Percentiles rank a stretch among this genome's conserved stretches.
Evolutionary conservation across 345 rosid genomes (phyloP).

Genomic region (Eucalyptus microcorys): DNA sequence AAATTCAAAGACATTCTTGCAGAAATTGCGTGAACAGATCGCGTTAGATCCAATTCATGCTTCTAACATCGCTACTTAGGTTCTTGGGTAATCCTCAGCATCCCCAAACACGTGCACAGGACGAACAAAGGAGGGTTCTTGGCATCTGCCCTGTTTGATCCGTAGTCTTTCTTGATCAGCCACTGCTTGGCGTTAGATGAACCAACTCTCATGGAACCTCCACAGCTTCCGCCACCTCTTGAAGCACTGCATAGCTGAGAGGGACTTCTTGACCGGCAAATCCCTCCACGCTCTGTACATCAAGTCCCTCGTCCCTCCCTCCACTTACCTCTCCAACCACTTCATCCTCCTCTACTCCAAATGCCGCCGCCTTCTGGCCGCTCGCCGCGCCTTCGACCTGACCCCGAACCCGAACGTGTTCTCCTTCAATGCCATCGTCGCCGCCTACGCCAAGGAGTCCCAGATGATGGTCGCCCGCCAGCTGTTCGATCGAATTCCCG

Average conservation of each 20-base stretch:
- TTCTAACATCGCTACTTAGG: neutral
- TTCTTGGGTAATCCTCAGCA: neutral
- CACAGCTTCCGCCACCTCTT: constrained; percentile 39
- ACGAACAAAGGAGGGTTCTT: neutral
- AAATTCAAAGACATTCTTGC: neutral
- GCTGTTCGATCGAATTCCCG: constrained; percentile 76
- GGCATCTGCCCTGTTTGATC: neutral
- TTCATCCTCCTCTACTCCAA: constrained; percentile 85
- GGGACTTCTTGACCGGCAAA: constrained; percentile 51
- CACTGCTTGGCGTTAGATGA: constrained; percentile 18
- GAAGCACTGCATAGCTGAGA: constrained; percentile 34
- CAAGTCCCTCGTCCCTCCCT: constrained; percentile 49
- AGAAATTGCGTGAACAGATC: neutral
- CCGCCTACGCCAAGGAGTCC: constrained; percentile 36
- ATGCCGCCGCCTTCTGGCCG: constrained; percentile 41
- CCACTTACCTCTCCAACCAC: constrained; percentile 83
- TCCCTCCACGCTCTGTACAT: constrained; percentile 60
- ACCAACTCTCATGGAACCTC: constrained; percentile 31
- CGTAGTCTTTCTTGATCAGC: neutral
- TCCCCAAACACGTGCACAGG: neutral
- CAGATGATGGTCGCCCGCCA: constrained; percentile 30
- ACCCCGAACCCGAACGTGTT: constrained; percentile 49
- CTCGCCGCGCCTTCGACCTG: constrained; percentile 34
- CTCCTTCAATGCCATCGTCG: constrained; percentile 65
- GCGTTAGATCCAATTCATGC: neutral